A percentile compares a stretch with the other conserved stretches of the same genome.
phyloP scores from a whole-genome alignment of 345 rosid genomes.

The Hibiscus syriacus region DNA sequence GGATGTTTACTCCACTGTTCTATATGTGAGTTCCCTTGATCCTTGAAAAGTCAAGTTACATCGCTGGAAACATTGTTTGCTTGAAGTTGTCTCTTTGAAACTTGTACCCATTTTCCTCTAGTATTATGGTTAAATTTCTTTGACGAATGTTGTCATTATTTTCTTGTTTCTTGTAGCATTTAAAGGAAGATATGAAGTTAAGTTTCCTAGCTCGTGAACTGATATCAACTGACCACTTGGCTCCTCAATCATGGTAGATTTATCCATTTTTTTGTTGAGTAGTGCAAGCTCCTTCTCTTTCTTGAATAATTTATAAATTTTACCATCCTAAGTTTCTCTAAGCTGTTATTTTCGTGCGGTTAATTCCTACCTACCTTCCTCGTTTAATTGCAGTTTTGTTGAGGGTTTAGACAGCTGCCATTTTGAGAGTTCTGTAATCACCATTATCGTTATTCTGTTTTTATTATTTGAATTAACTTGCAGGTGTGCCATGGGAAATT shows the following conservation, averaged over 20 bases:
- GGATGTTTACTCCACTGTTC: conserved; percentile 94
- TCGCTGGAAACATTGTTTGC: neutral
- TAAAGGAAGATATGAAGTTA: conserved; percentile 95
- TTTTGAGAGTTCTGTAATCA: neutral
- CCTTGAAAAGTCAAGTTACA: conserved; percentile 5
- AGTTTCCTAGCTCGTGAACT: conserved; percentile 92
- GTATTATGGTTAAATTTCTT: too few species aligned
- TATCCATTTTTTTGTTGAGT: neutral
- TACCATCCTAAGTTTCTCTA: neutral
- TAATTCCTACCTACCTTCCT: neutral
- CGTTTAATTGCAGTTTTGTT: neutral
- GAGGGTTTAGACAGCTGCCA: neutral
- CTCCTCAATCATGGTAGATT: conserved; percentile 91
- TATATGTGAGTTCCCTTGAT: conserved; percentile 58
- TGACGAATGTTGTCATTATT: neutral
- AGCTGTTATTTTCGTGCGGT: neutral
- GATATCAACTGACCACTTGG: conserved; percentile 82
- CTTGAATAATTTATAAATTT: neutral
- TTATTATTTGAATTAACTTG: conserved; percentile 16
- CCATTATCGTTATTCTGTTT: neutral
- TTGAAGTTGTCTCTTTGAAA: neutral
- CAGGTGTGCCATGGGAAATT: conserved; percentile 99
- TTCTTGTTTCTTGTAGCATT: conserved; percentile 76
- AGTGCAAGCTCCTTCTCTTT: neutral
- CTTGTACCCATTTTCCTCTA: neutral